Evolutionary conservation across 306 rosid species (phyloP).

Genomic region (Lathyrus oleraceus): DNA sequence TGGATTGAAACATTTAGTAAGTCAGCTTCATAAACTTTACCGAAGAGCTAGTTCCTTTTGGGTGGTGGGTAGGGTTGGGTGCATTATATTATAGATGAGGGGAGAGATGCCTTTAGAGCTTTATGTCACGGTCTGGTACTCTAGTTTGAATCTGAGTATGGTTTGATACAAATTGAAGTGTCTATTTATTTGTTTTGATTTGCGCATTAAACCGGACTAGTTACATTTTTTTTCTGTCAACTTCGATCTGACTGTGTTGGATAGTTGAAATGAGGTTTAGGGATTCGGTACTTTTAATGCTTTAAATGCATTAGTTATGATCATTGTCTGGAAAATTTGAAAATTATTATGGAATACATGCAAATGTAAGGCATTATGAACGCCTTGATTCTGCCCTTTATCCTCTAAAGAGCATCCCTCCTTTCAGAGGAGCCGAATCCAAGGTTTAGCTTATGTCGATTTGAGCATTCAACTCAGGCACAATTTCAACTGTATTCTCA

Average conservation of each 20-base stretch:
- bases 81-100: not conserved
- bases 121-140: conserved; percentile 30
- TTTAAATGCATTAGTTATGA: not conserved
- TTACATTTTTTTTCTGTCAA: conserved; percentile 24
- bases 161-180: conserved; percentile 17
- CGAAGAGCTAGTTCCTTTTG: conserved; percentile 11
- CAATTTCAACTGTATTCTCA: conserved; percentile 11
- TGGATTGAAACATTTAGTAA: conserved; percentile 25
- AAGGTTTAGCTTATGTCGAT: conserved; percentile 19
- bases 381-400: not conserved
- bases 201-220: not conserved
- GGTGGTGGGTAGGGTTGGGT: conserved; percentile 31
- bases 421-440: not conserved
- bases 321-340: not conserved
- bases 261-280: conserved; percentile 5
- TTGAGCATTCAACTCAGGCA: conserved; percentile 19
- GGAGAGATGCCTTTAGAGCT: conserved; percentile 22
- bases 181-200: conserved; percentile 25
- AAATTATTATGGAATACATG: not conserved
- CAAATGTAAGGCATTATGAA: not conserved
- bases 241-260: conserved; percentile 25
- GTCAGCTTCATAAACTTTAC: conserved; percentile 16
- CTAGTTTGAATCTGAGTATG: conserved; percentile 26
- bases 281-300: not conserved
- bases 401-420: conserved; percentile 4